Base-by-base conservation (phyloP, 202 grass and related monocot genomes). In the Panicum virgatum region DNA sequence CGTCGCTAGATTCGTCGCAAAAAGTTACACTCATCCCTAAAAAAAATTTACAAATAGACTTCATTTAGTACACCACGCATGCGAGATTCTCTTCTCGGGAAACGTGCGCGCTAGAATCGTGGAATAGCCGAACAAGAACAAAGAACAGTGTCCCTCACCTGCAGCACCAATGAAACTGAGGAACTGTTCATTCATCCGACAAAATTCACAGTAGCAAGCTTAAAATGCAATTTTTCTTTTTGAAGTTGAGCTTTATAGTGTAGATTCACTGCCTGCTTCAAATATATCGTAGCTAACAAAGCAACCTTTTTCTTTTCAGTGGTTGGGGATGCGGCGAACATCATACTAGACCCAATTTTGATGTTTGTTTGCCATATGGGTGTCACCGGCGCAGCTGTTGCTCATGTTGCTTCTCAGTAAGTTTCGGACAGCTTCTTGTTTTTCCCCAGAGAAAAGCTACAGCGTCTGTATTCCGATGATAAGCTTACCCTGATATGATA, bases 401-500 rank as follows among this genome's bases (percentile, higher is more conserved):
- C 96, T 42, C 96, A 98, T 90, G 92, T 92, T 66, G 40, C 88
- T 90, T 92, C 96, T 65, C 96, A 98, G 96, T 98, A 90, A 83
- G 92, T 90, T 85, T 37, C 57, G 45, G 1, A 76, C 68, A 13
- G 2, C 44, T 15, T 4, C 14, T 13, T 26, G 65, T 56, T 53
- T 77, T 6, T 26, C 9, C 38, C 0, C 1, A 27, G n/a, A 19
- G 7, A 52, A 79, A 66, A 39, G 9, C 6, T 20, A 5, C 42
- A 56, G 20, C 50, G 73, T 26, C 30, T 58, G n/a, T 66, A 40
- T 82, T 76, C 59, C 32, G 48, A 62, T 86, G 62, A 77, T 69
- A 76, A 81, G 37, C 40, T 86, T 71, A 46, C 78, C 39, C 58
- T 79, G 12, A 44, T n/a, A n/a, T n/a, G n/a, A n/a, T 9, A 23